Conservation (phyloP, 306 rosid species). For the Geum urbanum region DNA sequence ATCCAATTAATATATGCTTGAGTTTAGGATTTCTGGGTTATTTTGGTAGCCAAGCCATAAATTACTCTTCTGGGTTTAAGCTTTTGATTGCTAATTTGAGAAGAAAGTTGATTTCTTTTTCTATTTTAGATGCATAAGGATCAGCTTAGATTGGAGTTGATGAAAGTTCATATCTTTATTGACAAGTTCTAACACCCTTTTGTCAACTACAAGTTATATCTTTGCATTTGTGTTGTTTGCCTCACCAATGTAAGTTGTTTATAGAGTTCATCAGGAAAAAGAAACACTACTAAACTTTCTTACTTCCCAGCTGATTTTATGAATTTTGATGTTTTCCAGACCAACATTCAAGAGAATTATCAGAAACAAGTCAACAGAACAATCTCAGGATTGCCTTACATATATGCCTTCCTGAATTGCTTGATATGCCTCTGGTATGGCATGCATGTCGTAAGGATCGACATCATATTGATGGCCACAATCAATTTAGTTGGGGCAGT, state of each 20-base stretch:
- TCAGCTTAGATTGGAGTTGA: background rate
- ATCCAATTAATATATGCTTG: background rate
- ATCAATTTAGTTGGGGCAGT: conserved; percentile 41
- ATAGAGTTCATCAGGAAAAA: background rate
- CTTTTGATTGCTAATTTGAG: background rate
- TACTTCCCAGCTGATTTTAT: background rate
- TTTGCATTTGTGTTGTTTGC: conserved; percentile 39
- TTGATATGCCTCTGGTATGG: conserved; percentile 43
- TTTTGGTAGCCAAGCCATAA: background rate
- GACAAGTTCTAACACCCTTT: conserved; percentile 9
- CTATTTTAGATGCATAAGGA: background rate
- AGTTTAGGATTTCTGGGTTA: background rate
- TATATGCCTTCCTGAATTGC: conserved; percentile 37
- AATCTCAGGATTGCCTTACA: conserved; percentile 40
- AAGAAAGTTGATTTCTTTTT: background rate
- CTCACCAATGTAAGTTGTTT: conserved; percentile 38
- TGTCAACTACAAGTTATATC: conserved; percentile 30
- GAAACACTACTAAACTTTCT: no score
- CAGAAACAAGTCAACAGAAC: conserved; percentile 39
- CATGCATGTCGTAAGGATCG: conserved; percentile 23
- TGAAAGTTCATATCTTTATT: background rate
- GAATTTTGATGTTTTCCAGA: conserved; percentile 16
- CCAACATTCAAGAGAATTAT: conserved; percentile 41
- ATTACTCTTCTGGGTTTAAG: background rate
- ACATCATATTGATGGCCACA: conserved; percentile 34